Evolutionary conservation across 2,329 filamentous ascomycete species (phyloP).

Genomic region (Sporothrix sp.): DNA sequence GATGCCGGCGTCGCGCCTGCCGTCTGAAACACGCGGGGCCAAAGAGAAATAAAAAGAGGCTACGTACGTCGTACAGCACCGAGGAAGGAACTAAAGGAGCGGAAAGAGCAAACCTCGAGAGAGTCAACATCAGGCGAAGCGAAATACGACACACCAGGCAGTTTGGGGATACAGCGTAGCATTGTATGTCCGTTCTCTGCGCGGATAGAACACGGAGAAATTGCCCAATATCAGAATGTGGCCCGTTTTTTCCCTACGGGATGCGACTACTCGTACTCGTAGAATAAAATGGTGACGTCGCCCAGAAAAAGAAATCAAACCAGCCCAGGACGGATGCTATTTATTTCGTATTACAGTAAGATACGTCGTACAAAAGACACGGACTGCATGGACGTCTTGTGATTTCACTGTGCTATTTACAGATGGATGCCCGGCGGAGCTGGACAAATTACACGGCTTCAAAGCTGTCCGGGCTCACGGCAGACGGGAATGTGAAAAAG

Average conservation of each 20-base stretch:
- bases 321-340: neutral
- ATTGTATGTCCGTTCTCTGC: neutral
- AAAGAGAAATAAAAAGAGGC: neutral
- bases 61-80: too few relatives aligned
- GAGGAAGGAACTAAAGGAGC: neutral
- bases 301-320: neutral
- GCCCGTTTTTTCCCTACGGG: too few relatives aligned
- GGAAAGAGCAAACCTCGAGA: neutral
- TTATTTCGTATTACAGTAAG: too few relatives aligned
- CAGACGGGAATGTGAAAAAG: neutral
- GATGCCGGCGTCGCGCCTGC: constrained; percentile 11
- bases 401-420: too few relatives aligned
- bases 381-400: too few relatives aligned
- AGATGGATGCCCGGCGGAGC: neutral
- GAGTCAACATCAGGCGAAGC: neutral
- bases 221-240: too few relatives aligned
- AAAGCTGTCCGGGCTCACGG: too few relatives aligned
- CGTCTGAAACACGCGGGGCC: constrained; percentile 7
- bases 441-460: neutral
- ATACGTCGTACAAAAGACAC: too few relatives aligned
- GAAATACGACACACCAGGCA: too few relatives aligned
- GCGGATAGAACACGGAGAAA: neutral
- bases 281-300: neutral
- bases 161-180: neutral
- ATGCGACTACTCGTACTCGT: too few relatives aligned